Evolutionary conservation across 306 rosid genomes (phyloP).

Genomic region (Mimosa bimucronata): DNA sequence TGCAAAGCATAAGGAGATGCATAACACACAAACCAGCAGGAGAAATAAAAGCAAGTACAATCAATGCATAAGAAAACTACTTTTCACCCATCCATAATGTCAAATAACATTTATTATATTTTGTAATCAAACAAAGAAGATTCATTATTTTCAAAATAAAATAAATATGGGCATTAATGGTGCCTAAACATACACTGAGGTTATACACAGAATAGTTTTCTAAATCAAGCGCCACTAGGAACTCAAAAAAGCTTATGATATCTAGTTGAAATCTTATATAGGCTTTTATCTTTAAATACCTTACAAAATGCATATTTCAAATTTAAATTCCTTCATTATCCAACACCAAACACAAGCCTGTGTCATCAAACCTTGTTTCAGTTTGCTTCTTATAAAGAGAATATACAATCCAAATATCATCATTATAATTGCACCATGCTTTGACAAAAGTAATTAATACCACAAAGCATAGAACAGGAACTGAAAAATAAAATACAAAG

Average conservation of each 20-base stretch:
- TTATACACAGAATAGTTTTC: neutral
- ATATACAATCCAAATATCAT: neutral
- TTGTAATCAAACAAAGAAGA: neutral
- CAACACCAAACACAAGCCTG: slow-evolving; percentile 4
- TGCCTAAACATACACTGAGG: neutral
- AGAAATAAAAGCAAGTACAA: neutral
- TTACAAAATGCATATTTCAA: neutral
- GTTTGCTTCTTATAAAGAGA: slow-evolving; percentile 2
- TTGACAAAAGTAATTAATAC: neutral
- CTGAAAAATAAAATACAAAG: neutral
- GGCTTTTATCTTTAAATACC: neutral
- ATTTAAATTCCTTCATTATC: neutral
- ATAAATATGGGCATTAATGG: neutral
- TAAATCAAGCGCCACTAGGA: neutral
- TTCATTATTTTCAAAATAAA: neutral
- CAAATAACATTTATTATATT: neutral
- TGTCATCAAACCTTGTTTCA: slow-evolving; percentile 25
- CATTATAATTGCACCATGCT: slow-evolving; percentile 10
- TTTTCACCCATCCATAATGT: neutral
- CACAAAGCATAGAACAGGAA: slow-evolving; percentile 2
- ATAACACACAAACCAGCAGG: neutral
- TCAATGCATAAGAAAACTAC: neutral
- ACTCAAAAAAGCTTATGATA: neutral
- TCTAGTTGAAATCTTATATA: neutral
- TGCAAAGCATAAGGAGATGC: slow-evolving; percentile 3